Conservation (phyloP, 495 filamentous ascomycete species). For the Neurospora sp. region DNA sequence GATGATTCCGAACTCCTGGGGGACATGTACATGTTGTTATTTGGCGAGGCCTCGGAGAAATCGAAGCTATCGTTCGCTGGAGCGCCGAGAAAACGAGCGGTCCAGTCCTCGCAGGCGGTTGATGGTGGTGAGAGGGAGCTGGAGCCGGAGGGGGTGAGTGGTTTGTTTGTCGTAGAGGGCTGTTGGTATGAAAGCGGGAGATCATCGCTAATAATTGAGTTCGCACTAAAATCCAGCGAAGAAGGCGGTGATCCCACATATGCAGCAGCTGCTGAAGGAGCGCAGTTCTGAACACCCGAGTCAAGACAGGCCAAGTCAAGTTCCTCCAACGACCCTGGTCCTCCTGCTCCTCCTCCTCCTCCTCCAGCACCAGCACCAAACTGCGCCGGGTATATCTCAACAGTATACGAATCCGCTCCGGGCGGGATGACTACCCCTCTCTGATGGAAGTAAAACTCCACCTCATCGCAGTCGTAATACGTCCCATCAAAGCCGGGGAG, state of each 20-base stretch:
- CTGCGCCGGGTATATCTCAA: slow-evolving; percentile 31
- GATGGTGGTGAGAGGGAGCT: not conserved
- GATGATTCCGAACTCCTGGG: not conserved
- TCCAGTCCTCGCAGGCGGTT: not conserved
- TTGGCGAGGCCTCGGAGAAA: not conserved
- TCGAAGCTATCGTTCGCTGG: not conserved
- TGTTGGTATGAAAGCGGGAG: not conserved
- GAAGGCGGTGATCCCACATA: not conserved
- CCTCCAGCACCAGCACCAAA: slow-evolving; percentile 15
- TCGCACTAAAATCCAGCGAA: not conserved
- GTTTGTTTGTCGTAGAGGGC: not conserved
- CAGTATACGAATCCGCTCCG: slow-evolving; percentile 41
- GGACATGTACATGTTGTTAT: not conserved
- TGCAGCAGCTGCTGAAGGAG: not conserved
- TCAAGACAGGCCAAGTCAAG: not conserved
- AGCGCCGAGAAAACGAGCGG: not conserved
- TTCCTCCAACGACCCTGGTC: not conserved
- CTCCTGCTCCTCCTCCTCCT: not conserved
- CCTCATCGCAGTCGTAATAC: slow-evolving; percentile 64
- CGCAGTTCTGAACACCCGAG: not conserved
- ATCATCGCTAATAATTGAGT: not conserved
- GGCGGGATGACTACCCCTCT: slow-evolving; percentile 48
- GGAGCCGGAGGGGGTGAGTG: not conserved
- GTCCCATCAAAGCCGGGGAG: slow-evolving; percentile 51
- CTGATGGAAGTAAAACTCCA: slow-evolving; percentile 57